phyloP scores from a whole-genome alignment of 768 basidiomycete species.

The Gloeophyllum trabeum region DNA sequence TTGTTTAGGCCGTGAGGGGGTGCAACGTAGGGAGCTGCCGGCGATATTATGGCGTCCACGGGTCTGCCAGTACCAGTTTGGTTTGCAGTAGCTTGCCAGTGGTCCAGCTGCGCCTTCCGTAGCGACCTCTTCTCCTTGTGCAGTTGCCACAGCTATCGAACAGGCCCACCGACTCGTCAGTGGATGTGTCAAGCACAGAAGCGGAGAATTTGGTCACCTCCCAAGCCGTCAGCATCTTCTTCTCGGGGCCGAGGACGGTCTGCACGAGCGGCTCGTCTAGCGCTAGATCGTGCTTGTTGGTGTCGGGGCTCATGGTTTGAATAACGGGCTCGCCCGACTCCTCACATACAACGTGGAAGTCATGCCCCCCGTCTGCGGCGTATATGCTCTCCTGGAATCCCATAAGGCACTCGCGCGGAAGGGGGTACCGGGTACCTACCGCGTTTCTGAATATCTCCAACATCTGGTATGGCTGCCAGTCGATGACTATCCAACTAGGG shows the following conservation, averaged over 20 bases:
- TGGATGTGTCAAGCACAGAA: constrained; percentile 5
- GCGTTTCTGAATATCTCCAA: constrained; percentile 18
- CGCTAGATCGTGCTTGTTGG: constrained; percentile 23
- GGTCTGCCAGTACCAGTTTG: constrained; percentile 36
- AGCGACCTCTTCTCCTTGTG: constrained; percentile 27
- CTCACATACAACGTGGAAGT: constrained; percentile 22
- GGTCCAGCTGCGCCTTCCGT: constrained; percentile 33
- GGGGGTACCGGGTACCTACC: constrained; percentile 4
- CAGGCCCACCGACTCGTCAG: constrained; percentile 1
- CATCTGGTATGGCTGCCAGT: constrained; percentile 19
- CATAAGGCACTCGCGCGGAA: background rate
- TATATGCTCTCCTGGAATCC: constrained; percentile 22
- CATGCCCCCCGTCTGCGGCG: constrained; percentile 28
- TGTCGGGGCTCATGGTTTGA: constrained; percentile 23
- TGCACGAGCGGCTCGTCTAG: constrained; percentile 32
- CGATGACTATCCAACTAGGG: constrained; percentile 19
- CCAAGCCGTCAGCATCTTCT: constrained; percentile 13
- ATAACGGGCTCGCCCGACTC: constrained; percentile 32
- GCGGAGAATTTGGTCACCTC: constrained; percentile 9
- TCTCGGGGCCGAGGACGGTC: constrained; percentile 30
- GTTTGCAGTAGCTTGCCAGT: constrained; percentile 33
- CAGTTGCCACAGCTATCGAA: constrained; percentile 30
- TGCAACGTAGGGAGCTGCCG: constrained; percentile 29
- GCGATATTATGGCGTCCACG: constrained; percentile 39
- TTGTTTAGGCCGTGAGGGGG: constrained; percentile 31